phyloP scores from a whole-genome alignment of 2,329 filamentous ascomycete species.

The Ophiostoma piceae region DNA sequence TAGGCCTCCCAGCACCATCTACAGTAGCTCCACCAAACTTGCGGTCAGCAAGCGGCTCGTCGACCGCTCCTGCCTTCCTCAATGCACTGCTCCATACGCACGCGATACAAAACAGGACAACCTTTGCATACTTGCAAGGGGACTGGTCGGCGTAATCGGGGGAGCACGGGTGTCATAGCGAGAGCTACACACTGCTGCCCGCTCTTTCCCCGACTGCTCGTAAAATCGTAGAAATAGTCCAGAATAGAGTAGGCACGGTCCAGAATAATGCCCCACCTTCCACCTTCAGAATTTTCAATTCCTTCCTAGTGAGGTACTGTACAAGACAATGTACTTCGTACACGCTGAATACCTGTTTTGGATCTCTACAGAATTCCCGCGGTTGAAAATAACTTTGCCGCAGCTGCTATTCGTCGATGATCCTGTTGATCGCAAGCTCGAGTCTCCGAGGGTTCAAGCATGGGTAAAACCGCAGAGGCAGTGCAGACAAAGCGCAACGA shows the following conservation, averaged over 20 bases:
- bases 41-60: conserved; percentile 9
- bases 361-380: not conserved
- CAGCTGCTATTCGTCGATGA: not conserved
- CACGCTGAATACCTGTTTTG: not conserved
- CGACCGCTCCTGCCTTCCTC: not conserved
- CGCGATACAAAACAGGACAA: conserved; percentile 3
- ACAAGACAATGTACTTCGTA: not conserved
- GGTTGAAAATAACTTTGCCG: not conserved
- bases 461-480: not conserved
- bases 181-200: not conserved
- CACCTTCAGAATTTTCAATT: conserved; percentile 22
- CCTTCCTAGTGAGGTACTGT: not conserved
- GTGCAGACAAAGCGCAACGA: conserved; percentile 2
- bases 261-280: conserved; percentile 19
- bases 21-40: not conserved
- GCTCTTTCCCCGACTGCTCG: conserved; percentile 1
- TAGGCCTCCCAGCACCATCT: not conserved
- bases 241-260: not conserved
- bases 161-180: conserved; percentile 1
- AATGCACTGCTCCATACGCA: not conserved
- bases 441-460: not conserved
- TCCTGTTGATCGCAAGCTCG: not conserved
- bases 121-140: not conserved
- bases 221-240: no score
- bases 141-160: not conserved